Conservation (phyloP, 1,284 basidiomycete genomes). For the Ceratobasidium sp. region DNA sequence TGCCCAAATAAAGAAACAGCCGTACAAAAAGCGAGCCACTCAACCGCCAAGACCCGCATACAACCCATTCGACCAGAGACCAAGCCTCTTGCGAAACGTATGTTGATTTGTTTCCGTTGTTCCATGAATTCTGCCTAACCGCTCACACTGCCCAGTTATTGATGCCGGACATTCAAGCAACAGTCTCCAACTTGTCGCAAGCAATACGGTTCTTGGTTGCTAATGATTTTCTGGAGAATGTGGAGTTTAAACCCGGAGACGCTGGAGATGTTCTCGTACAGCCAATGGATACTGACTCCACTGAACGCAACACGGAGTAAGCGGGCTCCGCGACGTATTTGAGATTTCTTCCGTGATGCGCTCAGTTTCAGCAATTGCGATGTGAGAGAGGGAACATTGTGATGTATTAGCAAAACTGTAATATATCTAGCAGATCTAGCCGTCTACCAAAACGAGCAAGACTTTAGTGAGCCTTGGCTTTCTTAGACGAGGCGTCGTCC, state of each 20-base stretch:
- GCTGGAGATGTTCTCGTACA: slow-evolving; percentile 74
- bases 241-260: slow-evolving; percentile 85
- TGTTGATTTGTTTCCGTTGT: slow-evolving; percentile 45
- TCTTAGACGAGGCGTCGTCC: slow-evolving; percentile 31
- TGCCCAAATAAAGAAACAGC: slow-evolving; percentile 14
- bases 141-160: slow-evolving; percentile 66
- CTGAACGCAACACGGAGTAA: background rate
- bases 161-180: slow-evolving; percentile 87
- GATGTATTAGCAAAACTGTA: slow-evolving; percentile 6
- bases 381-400: background rate
- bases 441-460: background rate
- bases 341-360: background rate
- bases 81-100: slow-evolving; percentile 89
- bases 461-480: slow-evolving; percentile 36
- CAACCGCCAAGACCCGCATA: slow-evolving; percentile 22
- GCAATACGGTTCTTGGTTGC: slow-evolving; percentile 92
- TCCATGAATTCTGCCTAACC: background rate
- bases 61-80: slow-evolving; percentile 40
- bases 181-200: slow-evolving; percentile 92
- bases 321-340: background rate
- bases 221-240: slow-evolving; percentile 87
- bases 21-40: slow-evolving; percentile 1
- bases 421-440: background rate
- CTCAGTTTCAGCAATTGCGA: background rate
- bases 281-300: slow-evolving; percentile 56